A percentile compares a stretch with the other conserved stretches of the same genome.
phyloP scores from a whole-genome alignment of 768 basidiomycete genomes.

The Naganishia vishniacii region DNA sequence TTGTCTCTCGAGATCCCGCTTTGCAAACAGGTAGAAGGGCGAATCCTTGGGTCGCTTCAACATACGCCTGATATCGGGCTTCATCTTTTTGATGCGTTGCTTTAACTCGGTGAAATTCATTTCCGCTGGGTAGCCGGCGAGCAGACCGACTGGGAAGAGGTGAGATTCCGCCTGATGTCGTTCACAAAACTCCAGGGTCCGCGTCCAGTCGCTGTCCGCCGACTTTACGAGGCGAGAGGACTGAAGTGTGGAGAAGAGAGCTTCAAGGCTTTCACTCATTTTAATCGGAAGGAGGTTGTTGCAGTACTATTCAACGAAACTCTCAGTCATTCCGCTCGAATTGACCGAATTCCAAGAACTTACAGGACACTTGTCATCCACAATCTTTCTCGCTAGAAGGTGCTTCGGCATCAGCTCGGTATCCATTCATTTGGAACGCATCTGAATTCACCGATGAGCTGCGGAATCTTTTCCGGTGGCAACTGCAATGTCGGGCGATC shows the following conservation, averaged over 20 bases:
- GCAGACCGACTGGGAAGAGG: conserved; percentile 36
- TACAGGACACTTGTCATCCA: conserved; percentile 15
- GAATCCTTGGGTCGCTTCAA: conserved; percentile 31
- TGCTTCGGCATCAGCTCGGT: background rate
- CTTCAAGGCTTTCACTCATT: background rate
- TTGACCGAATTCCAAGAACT: background rate
- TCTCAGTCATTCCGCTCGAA: background rate
- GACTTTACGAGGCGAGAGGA: background rate
- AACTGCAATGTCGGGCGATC: conserved; percentile 18
- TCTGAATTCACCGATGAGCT: conserved; percentile 9
- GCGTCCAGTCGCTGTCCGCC: conserved; percentile 25
- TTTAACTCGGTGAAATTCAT: conserved; percentile 1
- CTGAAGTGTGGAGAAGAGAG: background rate
- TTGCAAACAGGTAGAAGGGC: conserved; percentile 27
- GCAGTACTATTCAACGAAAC: background rate
- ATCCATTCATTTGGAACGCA: no score
- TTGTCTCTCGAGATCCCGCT: conserved; percentile 23
- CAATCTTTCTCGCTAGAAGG: conserved; percentile 7
- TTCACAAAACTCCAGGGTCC: conserved; percentile 36
- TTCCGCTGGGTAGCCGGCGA: conserved; percentile 36
- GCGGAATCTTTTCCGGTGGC: conserved; percentile 8
- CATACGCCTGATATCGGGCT: conserved; percentile 29
- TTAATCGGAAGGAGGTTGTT: background rate
- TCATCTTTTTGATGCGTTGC: conserved; percentile 25
- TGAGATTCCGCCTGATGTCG: conserved; percentile 36